Evolutionary conservation across 352 stramenopile genomes (phyloP).

Genomic region (Globisporangium radiosum): DNA sequence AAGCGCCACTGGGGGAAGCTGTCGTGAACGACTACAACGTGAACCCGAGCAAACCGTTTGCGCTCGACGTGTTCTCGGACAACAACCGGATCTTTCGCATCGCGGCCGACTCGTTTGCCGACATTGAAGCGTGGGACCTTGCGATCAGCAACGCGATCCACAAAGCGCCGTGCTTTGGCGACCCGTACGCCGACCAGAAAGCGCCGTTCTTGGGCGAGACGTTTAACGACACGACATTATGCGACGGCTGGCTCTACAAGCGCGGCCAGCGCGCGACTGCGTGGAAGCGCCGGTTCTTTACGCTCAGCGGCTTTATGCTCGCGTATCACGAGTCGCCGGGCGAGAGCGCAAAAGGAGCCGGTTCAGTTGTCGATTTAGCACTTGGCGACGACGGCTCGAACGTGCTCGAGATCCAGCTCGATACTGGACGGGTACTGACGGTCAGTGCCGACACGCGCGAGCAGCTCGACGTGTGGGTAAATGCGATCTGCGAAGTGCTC

Average conservation of each 20-base stretch:
- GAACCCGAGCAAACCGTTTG: constrained; percentile 52
- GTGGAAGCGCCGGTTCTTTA: constrained; percentile 76
- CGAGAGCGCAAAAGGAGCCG: constrained; percentile 52
- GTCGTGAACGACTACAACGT: constrained; percentile 69
- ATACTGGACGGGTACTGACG: constrained; percentile 49
- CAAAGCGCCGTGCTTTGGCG: constrained; percentile 58
- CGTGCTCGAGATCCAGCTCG: constrained; percentile 62
- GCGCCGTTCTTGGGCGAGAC: constrained; percentile 58
- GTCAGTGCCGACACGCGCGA: constrained; percentile 53
- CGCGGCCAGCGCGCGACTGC: constrained; percentile 44
- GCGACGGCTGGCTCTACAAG: constrained; percentile 76
- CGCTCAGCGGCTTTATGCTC: constrained; percentile 48
- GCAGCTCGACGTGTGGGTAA: constrained; percentile 55
- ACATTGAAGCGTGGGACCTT: constrained; percentile 72
- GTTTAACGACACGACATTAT: constrained; percentile 39
- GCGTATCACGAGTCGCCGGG: constrained; percentile 57
- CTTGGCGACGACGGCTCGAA: constrained; percentile 38
- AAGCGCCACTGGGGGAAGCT: constrained; percentile 59
- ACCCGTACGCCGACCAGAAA: constrained; percentile 47
- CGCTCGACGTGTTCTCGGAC: constrained; percentile 73
- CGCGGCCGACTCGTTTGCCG: constrained; percentile 50
- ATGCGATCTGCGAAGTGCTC: constrained; percentile 48
- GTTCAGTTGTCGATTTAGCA: constrained; percentile 52
- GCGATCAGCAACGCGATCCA: constrained; percentile 38
- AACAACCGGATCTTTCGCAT: constrained; percentile 78